These are phyloP conservation scores for Ophiostoma triangulosporum DNA, from an alignment of 2,329 filamentous ascomycete genomes.

Conservation along the genomic window DNA sequence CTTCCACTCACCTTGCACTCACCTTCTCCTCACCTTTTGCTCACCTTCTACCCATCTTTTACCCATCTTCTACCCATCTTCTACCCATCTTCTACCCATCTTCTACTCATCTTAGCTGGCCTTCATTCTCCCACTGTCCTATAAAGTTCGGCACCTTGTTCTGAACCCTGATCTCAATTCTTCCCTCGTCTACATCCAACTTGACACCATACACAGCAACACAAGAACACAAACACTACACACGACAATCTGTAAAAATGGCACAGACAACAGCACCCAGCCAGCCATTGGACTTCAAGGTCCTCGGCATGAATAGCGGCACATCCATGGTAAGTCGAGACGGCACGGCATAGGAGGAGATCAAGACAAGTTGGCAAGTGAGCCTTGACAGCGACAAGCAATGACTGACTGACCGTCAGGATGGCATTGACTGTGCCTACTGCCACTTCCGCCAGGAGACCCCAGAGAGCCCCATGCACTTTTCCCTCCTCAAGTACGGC, in stretches of 20 bases:
- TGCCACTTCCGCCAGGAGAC: conserved; percentile 41
- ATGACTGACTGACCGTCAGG: conserved; percentile 22
- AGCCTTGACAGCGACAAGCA: neutral
- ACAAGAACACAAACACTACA: neutral
- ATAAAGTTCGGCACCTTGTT: no score
- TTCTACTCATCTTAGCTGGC: no score
- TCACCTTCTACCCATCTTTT: no score
- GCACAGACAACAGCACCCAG: neutral
- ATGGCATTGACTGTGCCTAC: conserved; percentile 44
- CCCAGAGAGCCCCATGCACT: conserved; percentile 38
- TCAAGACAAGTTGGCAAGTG: neutral
- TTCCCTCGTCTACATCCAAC: neutral
- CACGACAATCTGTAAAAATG: neutral
- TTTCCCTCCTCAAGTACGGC: conserved; percentile 42
- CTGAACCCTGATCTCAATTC: neutral
- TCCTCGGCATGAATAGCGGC: conserved; percentile 40
- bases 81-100: no score
- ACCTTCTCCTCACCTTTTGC: no score
- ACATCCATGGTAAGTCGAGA: conserved; percentile 29
- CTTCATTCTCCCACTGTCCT: no score
- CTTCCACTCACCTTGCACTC: no score
- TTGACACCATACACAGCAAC: neutral
- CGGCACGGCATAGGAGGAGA: neutral
- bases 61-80: no score
- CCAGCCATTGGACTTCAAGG: conserved; percentile 32